These are phyloP conservation scores for Oryza meyeriana DNA, from an alignment of 176 grass and related monocot genomes.

Conservation along the genomic window DNA sequence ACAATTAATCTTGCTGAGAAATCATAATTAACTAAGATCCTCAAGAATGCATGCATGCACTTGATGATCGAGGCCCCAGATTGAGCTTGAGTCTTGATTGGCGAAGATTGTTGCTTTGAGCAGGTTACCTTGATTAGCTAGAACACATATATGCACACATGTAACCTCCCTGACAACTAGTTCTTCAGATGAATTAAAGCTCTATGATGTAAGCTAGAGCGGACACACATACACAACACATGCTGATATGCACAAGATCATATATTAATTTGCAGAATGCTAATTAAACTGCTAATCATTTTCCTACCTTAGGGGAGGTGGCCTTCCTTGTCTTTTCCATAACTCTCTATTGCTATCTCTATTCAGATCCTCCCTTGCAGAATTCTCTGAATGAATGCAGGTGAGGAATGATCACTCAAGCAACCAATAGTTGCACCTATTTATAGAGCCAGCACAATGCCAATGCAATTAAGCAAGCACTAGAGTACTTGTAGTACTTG, in stretches of 20 bases:
- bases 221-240: background rate
- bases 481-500: background rate
- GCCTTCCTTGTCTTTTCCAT: slow-evolving; percentile 58
- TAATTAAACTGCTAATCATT: background rate
- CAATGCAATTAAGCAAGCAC: slow-evolving; percentile 5
- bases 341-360: background rate
- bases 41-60: background rate
- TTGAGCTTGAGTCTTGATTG: no score
- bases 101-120: no score
- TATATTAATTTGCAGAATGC: background rate
- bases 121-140: no score
- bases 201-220: background rate
- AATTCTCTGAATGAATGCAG: slow-evolving; percentile 20
- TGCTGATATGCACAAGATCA: background rate
- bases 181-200: background rate
- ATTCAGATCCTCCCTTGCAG: background rate
- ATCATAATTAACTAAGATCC: background rate
- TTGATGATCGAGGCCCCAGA: background rate
- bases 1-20: background rate
- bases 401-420: slow-evolving; percentile 19
- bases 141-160: no score
- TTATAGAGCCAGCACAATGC: slow-evolving; percentile 34
- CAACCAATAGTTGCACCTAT: slow-evolving; percentile 53
- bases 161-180: background rate
- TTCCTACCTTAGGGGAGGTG: slow-evolving; percentile 58